Conservation (phyloP, 306 rosid species). For the Purshia tridentata region DNA sequence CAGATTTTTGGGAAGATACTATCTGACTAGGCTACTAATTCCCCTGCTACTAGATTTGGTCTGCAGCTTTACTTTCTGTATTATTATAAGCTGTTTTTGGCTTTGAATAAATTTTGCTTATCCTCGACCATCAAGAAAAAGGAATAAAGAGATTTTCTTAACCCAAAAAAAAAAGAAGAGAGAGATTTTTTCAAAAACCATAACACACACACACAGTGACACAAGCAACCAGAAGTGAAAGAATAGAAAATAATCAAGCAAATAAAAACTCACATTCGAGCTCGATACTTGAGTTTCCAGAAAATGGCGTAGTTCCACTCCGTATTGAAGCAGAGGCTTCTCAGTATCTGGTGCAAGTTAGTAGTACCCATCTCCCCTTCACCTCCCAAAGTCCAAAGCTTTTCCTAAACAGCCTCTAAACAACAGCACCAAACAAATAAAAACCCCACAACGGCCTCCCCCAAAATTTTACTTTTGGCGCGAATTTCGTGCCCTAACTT, state of each 20-base stretch:
- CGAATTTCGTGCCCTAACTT: slow-evolving; percentile 54
- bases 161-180: background rate
- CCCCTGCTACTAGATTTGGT: background rate
- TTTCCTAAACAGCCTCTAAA: slow-evolving; percentile 36
- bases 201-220: background rate
- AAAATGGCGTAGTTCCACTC: slow-evolving; percentile 94
- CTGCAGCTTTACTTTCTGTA: background rate
- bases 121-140: background rate
- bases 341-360: slow-evolving; percentile 62
- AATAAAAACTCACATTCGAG: slow-evolving; percentile 61
- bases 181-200: background rate
- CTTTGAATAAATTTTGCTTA: background rate
- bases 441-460: slow-evolving; percentile 12
- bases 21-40: background rate
- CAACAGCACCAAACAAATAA: slow-evolving; percentile 10
- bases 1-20: background rate
- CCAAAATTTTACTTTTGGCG: slow-evolving; percentile 19
- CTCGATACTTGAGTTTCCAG: slow-evolving; percentile 88
- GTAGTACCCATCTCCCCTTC: slow-evolving; percentile 53
- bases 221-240: background rate
- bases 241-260: background rate
- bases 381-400: slow-evolving; percentile 20
- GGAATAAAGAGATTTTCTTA: background rate
- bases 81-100: background rate
- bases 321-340: slow-evolving; percentile 75